Evolutionary conservation across 1,284 basidiomycete species (phyloP).

Genomic region (Garcileccinum viscosum): DNA sequence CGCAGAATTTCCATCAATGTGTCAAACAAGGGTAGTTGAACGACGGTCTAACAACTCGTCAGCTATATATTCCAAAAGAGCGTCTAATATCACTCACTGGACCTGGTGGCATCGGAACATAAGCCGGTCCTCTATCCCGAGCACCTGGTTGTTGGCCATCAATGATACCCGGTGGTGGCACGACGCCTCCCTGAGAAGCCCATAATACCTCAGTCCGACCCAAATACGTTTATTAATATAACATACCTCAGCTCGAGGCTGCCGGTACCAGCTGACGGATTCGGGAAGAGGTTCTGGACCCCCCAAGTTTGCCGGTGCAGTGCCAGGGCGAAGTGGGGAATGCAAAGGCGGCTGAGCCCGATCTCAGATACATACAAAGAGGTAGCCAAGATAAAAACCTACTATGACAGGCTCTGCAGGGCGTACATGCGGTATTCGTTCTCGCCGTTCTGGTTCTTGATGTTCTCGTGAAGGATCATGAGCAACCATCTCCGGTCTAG

Average conservation of each 20-base stretch:
- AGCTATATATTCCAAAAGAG: slow-evolving; percentile 13
- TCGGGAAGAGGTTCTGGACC: slow-evolving; percentile 17
- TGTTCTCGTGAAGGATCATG: slow-evolving; percentile 22
- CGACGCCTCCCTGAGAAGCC: slow-evolving; percentile 25
- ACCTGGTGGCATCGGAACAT: slow-evolving; percentile 39
- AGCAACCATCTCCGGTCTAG: slow-evolving; percentile 3
- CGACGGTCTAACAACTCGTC: slow-evolving; percentile 50
- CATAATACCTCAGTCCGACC: slow-evolving; percentile 1
- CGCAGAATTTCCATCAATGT: slow-evolving; percentile 66
- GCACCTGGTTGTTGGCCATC: slow-evolving; percentile 22
- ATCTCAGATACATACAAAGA: slow-evolving; percentile 5
- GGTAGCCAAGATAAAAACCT: background rate
- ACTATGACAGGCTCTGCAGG: slow-evolving; percentile 32
- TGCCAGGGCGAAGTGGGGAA: slow-evolving; percentile 29
- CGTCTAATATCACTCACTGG: slow-evolving; percentile 32
- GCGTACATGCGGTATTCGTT: slow-evolving; percentile 30
- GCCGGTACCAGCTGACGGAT: slow-evolving; percentile 34
- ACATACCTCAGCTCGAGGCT: slow-evolving; percentile 26
- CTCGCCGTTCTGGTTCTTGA: slow-evolving; percentile 15
- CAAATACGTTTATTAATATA: background rate
- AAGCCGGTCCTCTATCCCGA: slow-evolving; percentile 29
- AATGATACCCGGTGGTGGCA: slow-evolving; percentile 36
- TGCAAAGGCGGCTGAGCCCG: slow-evolving; percentile 30
- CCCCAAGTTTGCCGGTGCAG: slow-evolving; percentile 32
- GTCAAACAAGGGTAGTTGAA: slow-evolving; percentile 65